phyloP scores from a whole-genome alignment of 2,329 filamentous ascomycete species.

The Claviceps arundinis region DNA sequence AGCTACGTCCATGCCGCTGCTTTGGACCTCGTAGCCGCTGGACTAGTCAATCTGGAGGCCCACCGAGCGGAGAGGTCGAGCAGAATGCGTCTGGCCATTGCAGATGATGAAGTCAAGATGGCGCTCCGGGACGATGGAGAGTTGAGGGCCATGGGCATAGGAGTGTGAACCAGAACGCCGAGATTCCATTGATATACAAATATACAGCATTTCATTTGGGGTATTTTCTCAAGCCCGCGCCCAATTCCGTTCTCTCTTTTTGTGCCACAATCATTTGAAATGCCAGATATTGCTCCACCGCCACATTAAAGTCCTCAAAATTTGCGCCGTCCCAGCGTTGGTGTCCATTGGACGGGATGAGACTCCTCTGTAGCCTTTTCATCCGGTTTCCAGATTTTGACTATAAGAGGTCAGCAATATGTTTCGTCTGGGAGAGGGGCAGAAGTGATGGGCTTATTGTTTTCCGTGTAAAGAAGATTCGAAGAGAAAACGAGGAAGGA shows the following conservation, averaged over 20 bases:
- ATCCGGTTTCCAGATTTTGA: constrained; percentile 96
- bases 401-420: constrained; percentile 35
- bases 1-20: constrained; percentile 53
- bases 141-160: constrained; percentile 64
- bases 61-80: constrained; percentile 73
- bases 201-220: constrained; percentile 1
- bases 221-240: constrained; percentile 1
- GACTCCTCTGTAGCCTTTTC: constrained; percentile 81
- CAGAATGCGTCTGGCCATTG: constrained; percentile 72
- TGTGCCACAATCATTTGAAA: neutral
- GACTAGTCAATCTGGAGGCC: constrained; percentile 73
- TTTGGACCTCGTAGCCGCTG: constrained; percentile 73
- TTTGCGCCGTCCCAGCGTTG: constrained; percentile 63
- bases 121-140: constrained; percentile 83
- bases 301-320: constrained; percentile 31
- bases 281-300: neutral
- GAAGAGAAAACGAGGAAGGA: neutral
- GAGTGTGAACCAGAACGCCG: constrained; percentile 14
- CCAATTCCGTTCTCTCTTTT: neutral
- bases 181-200: constrained; percentile 14
- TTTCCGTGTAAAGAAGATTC: no score
- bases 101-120: constrained; percentile 80
- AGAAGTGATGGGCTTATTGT: no score
- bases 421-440: constrained; percentile 12
- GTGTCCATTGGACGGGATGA: constrained; percentile 87